Conservation (phyloP, 257 asterid species). For the Penstemon newberryi region DNA sequence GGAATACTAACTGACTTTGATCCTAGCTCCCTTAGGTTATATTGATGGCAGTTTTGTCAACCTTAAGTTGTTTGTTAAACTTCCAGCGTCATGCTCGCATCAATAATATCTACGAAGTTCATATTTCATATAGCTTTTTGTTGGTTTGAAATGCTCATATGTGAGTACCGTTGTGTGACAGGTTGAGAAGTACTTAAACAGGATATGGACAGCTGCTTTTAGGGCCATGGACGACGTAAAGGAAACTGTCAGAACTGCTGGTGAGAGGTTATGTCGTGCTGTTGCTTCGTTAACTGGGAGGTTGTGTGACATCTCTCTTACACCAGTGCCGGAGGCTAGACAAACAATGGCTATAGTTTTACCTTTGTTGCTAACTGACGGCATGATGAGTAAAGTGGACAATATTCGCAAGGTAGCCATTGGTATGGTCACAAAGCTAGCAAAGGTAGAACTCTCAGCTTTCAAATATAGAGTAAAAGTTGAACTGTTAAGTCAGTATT, state of each 20-base stretch:
- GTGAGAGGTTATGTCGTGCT: constrained; percentile 91
- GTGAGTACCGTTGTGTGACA: constrained; percentile 31
- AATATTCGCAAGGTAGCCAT: constrained; percentile 92
- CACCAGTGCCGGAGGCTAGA: constrained; percentile 75
- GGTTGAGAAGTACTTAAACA: constrained; percentile 87
- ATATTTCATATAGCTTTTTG: constrained; percentile 22
- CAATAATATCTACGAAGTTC: constrained; percentile 20
- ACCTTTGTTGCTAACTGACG: constrained; percentile 86
- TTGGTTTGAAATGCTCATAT: constrained; percentile 15
- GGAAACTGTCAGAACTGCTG: constrained; percentile 95
- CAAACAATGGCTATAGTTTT: constrained; percentile 78
- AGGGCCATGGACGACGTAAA: constrained; percentile 99
- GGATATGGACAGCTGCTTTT: constrained; percentile 87
- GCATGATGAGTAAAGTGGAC: constrained; percentile 92
- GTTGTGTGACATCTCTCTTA: constrained; percentile 86
- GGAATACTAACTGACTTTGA: background rate
- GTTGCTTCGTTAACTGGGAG: constrained; percentile 81
- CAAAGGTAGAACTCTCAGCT: constrained; percentile 58
- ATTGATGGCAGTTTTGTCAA: constrained; percentile 4
- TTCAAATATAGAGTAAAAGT: constrained; percentile 20
- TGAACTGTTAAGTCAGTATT: constrained; percentile 12
- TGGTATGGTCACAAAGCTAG: constrained; percentile 78
- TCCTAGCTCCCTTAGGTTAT: constrained; percentile 6
- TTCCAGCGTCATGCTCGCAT: constrained; percentile 2
- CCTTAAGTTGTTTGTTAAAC: background rate